phyloP scores from a whole-genome alignment of 2,329 filamentous ascomycete genomes.

The Penicillium brasilianum region DNA sequence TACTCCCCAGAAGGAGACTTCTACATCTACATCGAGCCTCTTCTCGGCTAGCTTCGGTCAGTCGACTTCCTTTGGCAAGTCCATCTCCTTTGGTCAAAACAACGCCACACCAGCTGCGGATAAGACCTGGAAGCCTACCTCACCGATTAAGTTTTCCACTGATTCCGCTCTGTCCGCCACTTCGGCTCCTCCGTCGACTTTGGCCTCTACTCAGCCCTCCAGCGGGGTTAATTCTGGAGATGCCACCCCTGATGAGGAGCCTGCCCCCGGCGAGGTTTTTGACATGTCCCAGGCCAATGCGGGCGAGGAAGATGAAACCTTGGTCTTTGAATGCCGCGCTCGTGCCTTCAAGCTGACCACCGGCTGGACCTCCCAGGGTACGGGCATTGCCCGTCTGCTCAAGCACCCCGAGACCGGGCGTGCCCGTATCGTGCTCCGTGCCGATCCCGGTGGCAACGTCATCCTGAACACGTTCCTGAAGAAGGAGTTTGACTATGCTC shows the following conservation, averaged over 20 bases:
- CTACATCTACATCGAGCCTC: conserved; percentile 27
- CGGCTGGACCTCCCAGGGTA: conserved; percentile 71
- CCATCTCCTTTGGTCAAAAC: conserved; percentile 1
- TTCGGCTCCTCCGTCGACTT: conserved; percentile 28
- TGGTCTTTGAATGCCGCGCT: conserved; percentile 71
- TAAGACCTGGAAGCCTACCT: conserved; percentile 55
- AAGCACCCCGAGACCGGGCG: conserved; percentile 72
- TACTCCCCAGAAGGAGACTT: conserved; percentile 15
- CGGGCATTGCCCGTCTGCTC: conserved; percentile 73
- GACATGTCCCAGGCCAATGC: conserved; percentile 70
- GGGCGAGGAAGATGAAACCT: conserved; percentile 73
- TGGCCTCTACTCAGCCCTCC: conserved; percentile 34
- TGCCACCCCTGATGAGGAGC: conserved; percentile 45
- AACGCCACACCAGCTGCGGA: conserved; percentile 32
- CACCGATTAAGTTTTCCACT: conserved; percentile 55
- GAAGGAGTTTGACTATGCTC: conserved; percentile 65
- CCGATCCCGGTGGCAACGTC: conserved; percentile 75
- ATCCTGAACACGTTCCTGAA: conserved; percentile 73
- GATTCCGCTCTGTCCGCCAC: conserved; percentile 32
- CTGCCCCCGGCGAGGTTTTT: conserved; percentile 58
- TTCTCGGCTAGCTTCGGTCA: conserved; percentile 24
- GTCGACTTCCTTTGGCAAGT: conserved; percentile 7
- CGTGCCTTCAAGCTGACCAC: conserved; percentile 68
- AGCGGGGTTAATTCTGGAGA: conserved; percentile 53
- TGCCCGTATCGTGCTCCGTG: conserved; percentile 71